Conservation (phyloP, 2,329 filamentous ascomycete genomes). For the Ceratocystis destructans region DNA sequence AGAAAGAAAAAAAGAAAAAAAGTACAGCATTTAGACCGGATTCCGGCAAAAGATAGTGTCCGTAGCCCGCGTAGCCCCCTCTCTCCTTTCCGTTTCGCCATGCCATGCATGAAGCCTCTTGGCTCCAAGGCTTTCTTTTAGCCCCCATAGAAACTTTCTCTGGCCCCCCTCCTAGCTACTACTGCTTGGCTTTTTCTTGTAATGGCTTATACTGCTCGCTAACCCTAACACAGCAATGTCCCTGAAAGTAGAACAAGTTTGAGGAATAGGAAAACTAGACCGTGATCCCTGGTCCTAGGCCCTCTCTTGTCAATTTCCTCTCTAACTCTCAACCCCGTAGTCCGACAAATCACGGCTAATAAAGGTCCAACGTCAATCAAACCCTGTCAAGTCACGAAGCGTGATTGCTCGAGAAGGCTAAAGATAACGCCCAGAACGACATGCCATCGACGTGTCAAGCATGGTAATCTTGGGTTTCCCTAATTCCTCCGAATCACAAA, state of each 20-base stretch:
- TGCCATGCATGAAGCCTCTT: not conserved
- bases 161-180: not conserved
- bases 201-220: not conserved
- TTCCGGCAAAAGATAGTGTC: not conserved
- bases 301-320: not conserved
- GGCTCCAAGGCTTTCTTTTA: not conserved
- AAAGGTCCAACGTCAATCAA: not conserved
- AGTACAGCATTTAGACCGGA: not conserved
- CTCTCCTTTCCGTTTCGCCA: not conserved
- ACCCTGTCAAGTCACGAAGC: not conserved
- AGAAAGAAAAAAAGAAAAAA: not conserved
- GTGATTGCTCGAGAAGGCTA: not conserved
- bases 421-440: not conserved
- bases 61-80: not conserved
- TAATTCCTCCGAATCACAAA: not conserved
- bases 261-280: too few species aligned
- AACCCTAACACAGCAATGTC: conserved; percentile 3
- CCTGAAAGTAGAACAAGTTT: not conserved
- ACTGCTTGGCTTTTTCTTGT: not conserved
- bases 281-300: not conserved
- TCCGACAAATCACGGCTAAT: not conserved
- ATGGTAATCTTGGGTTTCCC: not conserved
- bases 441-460: not conserved
- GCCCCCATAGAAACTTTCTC: not conserved
- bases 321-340: not conserved